Evolutionary conservation across 1,284 basidiomycete species (phyloP), one percentile per base, ranked within the genome.

Genomic region (Taiwanofungus camphoratus): DNA sequence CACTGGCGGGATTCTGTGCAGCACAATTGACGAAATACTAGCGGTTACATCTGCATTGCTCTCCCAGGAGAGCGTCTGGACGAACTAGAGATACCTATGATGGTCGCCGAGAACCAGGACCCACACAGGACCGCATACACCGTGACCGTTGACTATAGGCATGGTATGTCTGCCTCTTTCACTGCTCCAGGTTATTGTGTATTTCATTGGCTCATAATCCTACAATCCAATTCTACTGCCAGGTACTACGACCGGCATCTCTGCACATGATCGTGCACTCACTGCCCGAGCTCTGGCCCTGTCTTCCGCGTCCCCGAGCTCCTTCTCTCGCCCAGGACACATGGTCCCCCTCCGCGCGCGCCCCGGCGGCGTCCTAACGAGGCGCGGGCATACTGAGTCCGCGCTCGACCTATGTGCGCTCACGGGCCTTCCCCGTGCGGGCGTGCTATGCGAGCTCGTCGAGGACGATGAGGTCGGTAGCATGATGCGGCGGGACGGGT

Each of bases 401-500:
- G 82, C 80, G 18, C 77, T 96, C 36, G 95, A 99, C 57, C 69
- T 99, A 8, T 97, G 93, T 65, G 68, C 71, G 41, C 71, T 96
- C 36, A 83, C 92, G 1, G 76, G 78, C 16, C 77, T 91, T 34
- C 81, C 87, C 7, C 71, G 74, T 1, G 93, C 85, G 1, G 96
- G 92, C 2, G 72, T 98, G 3, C 76, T 99, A 23, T 99, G 96
- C 61, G 96, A 99, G 65, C 71, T 99, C 23, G 93, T 99, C 27
- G 94, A 97, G 56, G 92, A 97, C 39, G 81, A 94, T 57, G 77
- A 78, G n/a, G 64, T 76, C 53, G 96, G 96, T 2, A 81, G 74
- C n/a, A 99, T 99, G 91, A 92, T 94, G 30, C 74, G 93, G n/a
- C 72, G 93, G 24, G 93, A 98, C 59, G 92, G 93, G 55, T 96